phyloP scores from a whole-genome alignment of 2,329 filamentous ascomycete genomes.

The Septoria petroselini region DNA sequence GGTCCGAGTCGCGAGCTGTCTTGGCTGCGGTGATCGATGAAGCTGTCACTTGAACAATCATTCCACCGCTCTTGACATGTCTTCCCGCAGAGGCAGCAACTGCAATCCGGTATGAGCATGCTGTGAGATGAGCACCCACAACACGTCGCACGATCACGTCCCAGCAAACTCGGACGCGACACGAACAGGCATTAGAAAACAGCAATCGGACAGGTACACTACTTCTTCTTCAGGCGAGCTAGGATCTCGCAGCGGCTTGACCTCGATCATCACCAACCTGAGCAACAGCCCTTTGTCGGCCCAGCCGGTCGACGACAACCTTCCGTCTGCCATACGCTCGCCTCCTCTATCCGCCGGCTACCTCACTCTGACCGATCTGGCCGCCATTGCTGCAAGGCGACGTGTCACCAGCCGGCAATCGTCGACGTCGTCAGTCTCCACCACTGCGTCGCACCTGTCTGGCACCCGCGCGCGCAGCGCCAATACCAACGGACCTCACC shows the following conservation, averaged over 20 bases:
- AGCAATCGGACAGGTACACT: slow-evolving; percentile 12
- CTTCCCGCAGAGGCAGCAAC: too few species aligned
- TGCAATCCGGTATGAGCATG: not conserved
- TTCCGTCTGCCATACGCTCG: not conserved
- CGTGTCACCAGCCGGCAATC: slow-evolving; percentile 53
- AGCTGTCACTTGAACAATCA: too few species aligned
- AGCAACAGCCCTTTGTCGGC: not conserved
- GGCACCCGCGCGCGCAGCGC: slow-evolving; percentile 56
- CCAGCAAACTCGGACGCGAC: slow-evolving; percentile 8
- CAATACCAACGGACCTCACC: slow-evolving; percentile 53
- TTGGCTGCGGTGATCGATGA: too few species aligned
- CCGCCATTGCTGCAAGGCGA: slow-evolving; percentile 50
- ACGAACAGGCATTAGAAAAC: slow-evolving; percentile 3
- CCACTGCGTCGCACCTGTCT: slow-evolving; percentile 53
- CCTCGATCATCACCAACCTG: slow-evolving; percentile 11
- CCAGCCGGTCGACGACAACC: too few species aligned
- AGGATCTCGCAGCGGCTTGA: slow-evolving; percentile 13
- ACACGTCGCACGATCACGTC: slow-evolving; percentile 5
- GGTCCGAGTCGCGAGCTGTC: too few species aligned
- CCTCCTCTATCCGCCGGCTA: slow-evolving; percentile 35
- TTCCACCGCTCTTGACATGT: too few species aligned
- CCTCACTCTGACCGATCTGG: slow-evolving; percentile 51
- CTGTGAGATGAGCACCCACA: slow-evolving; percentile 6
- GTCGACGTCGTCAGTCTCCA: slow-evolving; percentile 56
- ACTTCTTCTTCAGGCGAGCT: slow-evolving; percentile 10